These are phyloP conservation scores for Tylopilus sp. DNA, from an alignment of 768 basidiomycete genomes.

Conservation along the genomic window DNA sequence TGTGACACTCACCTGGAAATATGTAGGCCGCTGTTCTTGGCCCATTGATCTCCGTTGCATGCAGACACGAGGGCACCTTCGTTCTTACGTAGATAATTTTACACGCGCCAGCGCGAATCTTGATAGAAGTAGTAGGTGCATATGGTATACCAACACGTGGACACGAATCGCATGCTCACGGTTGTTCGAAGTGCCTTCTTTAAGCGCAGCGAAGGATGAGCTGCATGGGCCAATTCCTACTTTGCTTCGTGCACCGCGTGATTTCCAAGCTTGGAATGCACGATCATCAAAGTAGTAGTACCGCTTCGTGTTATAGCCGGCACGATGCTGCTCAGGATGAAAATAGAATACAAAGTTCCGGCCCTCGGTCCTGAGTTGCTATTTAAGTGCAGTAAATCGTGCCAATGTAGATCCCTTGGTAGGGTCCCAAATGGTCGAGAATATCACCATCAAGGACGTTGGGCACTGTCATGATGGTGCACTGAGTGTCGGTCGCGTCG, in stretches of 20 bases:
- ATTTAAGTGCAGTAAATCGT: slow-evolving; percentile 38
- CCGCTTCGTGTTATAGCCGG: background rate
- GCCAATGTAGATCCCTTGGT: slow-evolving; percentile 54
- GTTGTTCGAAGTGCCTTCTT: background rate
- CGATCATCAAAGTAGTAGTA: background rate
- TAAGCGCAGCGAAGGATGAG: background rate
- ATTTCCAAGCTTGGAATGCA: background rate
- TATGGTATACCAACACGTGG: slow-evolving; percentile 3
- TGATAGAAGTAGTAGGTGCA: background rate
- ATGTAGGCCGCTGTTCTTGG: background rate
- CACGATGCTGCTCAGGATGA: slow-evolving; percentile 1
- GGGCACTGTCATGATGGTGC: slow-evolving; percentile 53
- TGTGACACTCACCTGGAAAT: background rate
- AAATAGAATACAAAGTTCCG: background rate
- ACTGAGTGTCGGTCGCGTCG: slow-evolving; percentile 50
- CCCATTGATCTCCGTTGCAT: background rate
- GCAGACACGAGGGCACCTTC: background rate
- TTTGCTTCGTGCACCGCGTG: background rate
- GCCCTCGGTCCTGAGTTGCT: background rate
- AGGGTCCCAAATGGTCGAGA: slow-evolving; percentile 56
- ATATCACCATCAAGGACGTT: slow-evolving; percentile 49
- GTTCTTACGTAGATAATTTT: background rate
- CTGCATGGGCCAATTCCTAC: background rate
- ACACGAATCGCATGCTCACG: background rate
- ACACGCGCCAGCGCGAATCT: background rate